A percentile compares a stretch with the other conserved stretches of the same genome.
phyloP scores from a whole-genome alignment of 1,139 yeast genomes.

The Yamadazyma triangularis region DNA sequence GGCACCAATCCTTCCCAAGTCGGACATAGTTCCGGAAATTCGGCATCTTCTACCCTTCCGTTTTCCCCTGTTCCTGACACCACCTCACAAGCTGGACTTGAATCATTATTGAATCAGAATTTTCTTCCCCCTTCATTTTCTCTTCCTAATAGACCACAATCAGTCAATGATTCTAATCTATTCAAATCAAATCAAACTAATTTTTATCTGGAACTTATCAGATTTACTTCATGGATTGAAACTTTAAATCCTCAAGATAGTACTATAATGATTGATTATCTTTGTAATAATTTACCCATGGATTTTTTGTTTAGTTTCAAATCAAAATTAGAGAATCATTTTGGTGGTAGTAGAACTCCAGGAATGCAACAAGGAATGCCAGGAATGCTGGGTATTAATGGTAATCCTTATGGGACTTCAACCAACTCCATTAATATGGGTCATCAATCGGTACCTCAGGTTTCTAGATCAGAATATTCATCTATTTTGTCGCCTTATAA shows the following conservation, averaged over 20 bases:
- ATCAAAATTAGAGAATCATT: slow-evolving; percentile 32
- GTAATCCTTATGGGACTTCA: not conserved
- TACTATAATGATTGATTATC: slow-evolving; percentile 55
- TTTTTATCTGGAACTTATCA: slow-evolving; percentile 43
- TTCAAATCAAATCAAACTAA: slow-evolving; percentile 14
- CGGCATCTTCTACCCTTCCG: not conserved
- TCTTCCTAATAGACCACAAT: slow-evolving; percentile 40
- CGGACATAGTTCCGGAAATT: too few species aligned
- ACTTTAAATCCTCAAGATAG: slow-evolving; percentile 54
- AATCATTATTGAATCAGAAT: slow-evolving; percentile 13
- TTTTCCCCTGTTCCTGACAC: slow-evolving; percentile 11
- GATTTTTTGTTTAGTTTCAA: slow-evolving; percentile 46
- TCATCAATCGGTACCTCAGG: not conserved
- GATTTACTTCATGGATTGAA: slow-evolving; percentile 58
- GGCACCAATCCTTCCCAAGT: not conserved
- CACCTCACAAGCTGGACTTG: slow-evolving; percentile 16
- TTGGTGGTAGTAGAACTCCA: slow-evolving; percentile 15
- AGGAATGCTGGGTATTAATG: not conserved
- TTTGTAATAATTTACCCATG: slow-evolving; percentile 45
- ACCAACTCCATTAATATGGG: not conserved
- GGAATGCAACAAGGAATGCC: not conserved
- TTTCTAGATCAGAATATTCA: not conserved
- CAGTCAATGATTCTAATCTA: slow-evolving; percentile 38
- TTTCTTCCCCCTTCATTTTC: slow-evolving; percentile 20
- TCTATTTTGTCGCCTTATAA: slow-evolving; percentile 8